Evolutionary conservation across 139 green algal genomes (phyloP).

Genomic region (Volvox africanus): DNA sequence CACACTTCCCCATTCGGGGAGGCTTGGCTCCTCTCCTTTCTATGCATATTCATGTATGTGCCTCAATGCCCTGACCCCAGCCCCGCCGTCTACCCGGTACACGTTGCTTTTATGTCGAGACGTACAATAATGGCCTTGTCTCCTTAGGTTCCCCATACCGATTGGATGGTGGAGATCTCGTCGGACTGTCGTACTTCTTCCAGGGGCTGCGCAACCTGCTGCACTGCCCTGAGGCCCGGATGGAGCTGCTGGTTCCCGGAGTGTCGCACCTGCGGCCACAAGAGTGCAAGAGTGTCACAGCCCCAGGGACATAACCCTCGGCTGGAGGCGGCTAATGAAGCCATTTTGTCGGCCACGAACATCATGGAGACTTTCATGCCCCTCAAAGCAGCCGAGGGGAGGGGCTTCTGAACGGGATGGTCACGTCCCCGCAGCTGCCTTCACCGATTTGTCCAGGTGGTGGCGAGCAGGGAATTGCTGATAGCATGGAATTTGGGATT

Average conservation of each 20-base stretch:
- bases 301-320: background rate
- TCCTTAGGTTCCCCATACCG: conserved; percentile 6
- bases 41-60: no score
- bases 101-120: no score
- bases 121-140: background rate
- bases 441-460: background rate
- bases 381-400: no score
- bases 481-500: background rate
- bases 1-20: no score
- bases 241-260: background rate
- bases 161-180: background rate
- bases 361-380: no score
- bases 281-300: background rate
- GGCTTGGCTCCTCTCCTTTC: no score
- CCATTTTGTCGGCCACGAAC: no score
- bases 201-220: conserved; percentile 32
- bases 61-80: no score
- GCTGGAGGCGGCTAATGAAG: no score
- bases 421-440: background rate
- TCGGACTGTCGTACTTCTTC: conserved; percentile 1
- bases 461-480: background rate
- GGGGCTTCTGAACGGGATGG: background rate
- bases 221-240: background rate
- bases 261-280: background rate
- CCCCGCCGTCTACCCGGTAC: no score